Conservation (phyloP, 345 rosid genomes). For the Hibiscus syriacus region DNA sequence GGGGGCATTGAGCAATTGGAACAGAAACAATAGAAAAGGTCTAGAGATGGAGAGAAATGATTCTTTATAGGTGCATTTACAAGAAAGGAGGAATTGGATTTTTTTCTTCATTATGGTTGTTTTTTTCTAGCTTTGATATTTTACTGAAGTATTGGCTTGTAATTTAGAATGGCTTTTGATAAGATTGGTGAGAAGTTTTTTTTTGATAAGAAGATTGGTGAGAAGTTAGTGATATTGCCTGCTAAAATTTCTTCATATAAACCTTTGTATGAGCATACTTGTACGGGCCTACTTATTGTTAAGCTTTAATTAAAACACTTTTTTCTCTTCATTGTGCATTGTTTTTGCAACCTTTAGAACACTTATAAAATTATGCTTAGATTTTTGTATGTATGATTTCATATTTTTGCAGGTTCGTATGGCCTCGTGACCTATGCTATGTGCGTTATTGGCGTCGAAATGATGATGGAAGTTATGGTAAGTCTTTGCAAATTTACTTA, state of each 20-base stretch:
- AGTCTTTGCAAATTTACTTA: slow-evolving; percentile 10
- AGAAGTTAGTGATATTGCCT: neutral
- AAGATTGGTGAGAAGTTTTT: neutral
- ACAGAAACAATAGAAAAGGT: neutral
- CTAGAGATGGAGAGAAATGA: neutral
- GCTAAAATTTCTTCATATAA: neutral
- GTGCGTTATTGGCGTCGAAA: slow-evolving; percentile 98
- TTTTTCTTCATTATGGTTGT: neutral
- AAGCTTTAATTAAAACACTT: neutral
- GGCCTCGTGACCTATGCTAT: slow-evolving; percentile 99
- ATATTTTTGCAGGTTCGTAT: slow-evolving; percentile 61
- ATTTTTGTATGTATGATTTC: neutral
- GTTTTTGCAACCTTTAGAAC: neutral
- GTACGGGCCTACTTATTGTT: too few species aligned
- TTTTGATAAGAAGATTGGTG: too few species aligned
- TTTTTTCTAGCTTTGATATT: neutral
- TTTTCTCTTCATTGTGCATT: neutral
- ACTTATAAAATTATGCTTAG: neutral
- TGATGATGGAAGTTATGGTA: slow-evolving; percentile 99
- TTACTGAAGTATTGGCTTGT: neutral
- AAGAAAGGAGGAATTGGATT: neutral
- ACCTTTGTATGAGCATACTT: neutral
- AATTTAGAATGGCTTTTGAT: neutral
- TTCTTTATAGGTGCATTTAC: neutral
- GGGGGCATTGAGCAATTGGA: neutral